Percentiles rank a stretch among this genome's conserved stretches.
Evolutionary conservation across 495 filamentous ascomycete species (phyloP).

Genomic region (Penicillium coffeae): DNA sequence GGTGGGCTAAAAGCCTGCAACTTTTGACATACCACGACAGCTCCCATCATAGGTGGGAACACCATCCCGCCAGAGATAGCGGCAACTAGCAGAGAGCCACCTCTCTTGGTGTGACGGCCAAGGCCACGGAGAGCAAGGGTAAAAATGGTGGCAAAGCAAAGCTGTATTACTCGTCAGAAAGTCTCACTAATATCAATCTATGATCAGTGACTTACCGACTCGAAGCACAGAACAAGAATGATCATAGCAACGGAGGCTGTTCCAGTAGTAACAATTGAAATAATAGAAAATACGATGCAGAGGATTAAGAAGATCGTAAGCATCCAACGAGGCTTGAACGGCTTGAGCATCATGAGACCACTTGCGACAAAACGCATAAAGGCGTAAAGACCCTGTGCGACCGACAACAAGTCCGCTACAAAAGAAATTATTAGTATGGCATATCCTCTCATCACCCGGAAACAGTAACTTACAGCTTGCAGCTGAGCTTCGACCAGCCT

Average conservation of each 20-base stretch:
- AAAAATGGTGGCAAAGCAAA: slow-evolving; percentile 69
- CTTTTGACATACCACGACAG: slow-evolving; percentile 14
- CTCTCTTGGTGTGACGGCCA: slow-evolving; percentile 66
- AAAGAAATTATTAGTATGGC: not conserved
- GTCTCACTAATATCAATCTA: not conserved
- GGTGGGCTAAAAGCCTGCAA: too few species aligned
- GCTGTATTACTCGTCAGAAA: slow-evolving; percentile 12
- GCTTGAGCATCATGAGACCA: slow-evolving; percentile 42
- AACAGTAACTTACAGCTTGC: slow-evolving; percentile 3
- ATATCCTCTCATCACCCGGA: not conserved
- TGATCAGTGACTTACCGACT: slow-evolving; percentile 34
- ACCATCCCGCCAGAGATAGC: slow-evolving; percentile 62
- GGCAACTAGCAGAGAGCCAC: slow-evolving; percentile 63
- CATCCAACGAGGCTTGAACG: slow-evolving; percentile 48
- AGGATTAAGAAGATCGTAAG: slow-evolving; percentile 45
- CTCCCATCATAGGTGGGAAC: slow-evolving; percentile 62
- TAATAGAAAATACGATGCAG: slow-evolving; percentile 57
- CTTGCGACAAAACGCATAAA: slow-evolving; percentile 60
- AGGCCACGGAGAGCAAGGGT: slow-evolving; percentile 65
- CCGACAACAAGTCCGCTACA: slow-evolving; percentile 53
- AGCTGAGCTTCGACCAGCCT: slow-evolving; percentile 17
- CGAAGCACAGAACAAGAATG: slow-evolving; percentile 64
- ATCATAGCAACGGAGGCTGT: slow-evolving; percentile 55
- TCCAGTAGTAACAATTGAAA: slow-evolving; percentile 49
- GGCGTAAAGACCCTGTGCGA: slow-evolving; percentile 64